Conservation (phyloP, 306 rosid species). For the Rosa multiflora region DNA sequence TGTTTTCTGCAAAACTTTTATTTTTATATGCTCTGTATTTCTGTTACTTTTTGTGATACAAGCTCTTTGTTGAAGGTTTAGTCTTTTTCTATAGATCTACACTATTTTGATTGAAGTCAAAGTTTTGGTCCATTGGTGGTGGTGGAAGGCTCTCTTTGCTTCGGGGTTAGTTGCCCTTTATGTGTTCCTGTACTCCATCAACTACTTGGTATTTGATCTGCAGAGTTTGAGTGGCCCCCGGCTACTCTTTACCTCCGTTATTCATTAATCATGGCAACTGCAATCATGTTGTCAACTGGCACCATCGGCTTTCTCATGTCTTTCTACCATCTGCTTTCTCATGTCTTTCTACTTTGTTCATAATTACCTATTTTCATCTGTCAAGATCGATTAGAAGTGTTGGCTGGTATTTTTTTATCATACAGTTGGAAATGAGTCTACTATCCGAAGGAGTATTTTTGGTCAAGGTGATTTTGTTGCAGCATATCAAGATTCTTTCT, state of each 20-base stretch:
- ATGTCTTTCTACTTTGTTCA: slow-evolving; percentile 54
- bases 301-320: slow-evolving; percentile 73
- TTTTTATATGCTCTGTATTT: too few relatives aligned
- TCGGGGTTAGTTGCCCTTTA: slow-evolving; percentile 89
- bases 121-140: slow-evolving; percentile 41
- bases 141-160: slow-evolving; percentile 99
- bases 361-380: slow-evolving; percentile 81
- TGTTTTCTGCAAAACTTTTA: too few relatives aligned
- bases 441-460: slow-evolving; percentile 34
- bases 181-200: slow-evolving; percentile 88
- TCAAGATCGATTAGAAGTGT: slow-evolving; percentile 73
- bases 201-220: slow-evolving; percentile 88
- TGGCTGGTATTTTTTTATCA: slow-evolving; percentile 26
- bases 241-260: slow-evolving; percentile 86
- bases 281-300: slow-evolving; percentile 91
- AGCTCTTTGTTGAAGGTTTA: too few relatives aligned
- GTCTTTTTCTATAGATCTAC: too few relatives aligned
- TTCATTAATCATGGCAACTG: slow-evolving; percentile 87
- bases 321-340: slow-evolving; percentile 69
- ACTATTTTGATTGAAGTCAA: too few relatives aligned
- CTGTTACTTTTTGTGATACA: too few relatives aligned
- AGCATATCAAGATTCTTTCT: slow-evolving; percentile 28
- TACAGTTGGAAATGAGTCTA: slow-evolving; percentile 32
- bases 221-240: slow-evolving; percentile 98
- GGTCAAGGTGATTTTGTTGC: slow-evolving; percentile 32